Evolutionary conservation across 2,329 filamentous ascomycete genomes (phyloP).

Genomic region (Gaeumannomyces tritici): DNA sequence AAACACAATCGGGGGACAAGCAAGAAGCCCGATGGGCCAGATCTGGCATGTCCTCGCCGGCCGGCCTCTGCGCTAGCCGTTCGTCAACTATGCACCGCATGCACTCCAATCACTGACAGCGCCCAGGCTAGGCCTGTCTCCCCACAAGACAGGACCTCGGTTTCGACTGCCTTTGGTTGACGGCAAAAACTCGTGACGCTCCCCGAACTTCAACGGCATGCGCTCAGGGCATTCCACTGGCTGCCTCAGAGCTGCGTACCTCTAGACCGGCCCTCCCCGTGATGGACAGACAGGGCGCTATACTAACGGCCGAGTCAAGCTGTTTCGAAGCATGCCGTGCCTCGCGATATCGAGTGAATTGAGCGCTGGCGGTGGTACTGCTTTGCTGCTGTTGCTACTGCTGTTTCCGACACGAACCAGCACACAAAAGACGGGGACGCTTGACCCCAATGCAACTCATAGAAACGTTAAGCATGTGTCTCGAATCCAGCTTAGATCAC

Average conservation of each 20-base stretch:
- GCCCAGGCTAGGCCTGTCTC: background rate
- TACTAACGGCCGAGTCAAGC: background rate
- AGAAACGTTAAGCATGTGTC: background rate
- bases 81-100: background rate
- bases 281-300: background rate
- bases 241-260: too few species aligned
- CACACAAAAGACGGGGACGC: background rate
- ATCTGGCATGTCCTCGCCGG: background rate
- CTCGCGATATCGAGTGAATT: background rate
- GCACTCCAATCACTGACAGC: background rate
- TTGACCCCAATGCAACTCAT: background rate
- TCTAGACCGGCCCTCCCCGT: too few species aligned
- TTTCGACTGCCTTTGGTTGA: background rate
- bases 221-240: too few species aligned
- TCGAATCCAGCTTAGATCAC: background rate
- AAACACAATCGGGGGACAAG: background rate
- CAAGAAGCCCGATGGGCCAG: background rate
- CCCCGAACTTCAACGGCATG: background rate
- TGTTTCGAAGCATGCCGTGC: background rate
- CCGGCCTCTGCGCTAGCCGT: background rate
- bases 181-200: background rate
- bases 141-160: background rate
- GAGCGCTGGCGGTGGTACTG: background rate
- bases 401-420: background rate
- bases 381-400: background rate